Conservation (phyloP, 108 stramenopile genomes). For the Chaetoceros muelleri region DNA sequence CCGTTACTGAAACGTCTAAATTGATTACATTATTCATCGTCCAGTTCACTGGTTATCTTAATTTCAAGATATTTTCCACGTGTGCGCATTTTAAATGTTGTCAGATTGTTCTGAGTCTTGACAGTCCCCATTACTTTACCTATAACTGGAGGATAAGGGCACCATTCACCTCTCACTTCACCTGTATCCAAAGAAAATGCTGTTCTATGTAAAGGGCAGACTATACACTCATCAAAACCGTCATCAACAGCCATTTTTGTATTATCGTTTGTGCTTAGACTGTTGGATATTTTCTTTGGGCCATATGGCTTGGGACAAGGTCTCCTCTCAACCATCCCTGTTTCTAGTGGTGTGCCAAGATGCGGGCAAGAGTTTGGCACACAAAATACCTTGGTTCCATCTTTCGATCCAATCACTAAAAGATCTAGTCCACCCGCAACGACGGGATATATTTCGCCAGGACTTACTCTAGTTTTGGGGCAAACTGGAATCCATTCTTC, state of each 20-base stretch:
- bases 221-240: constrained; percentile 86
- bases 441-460: constrained; percentile 83
- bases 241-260: constrained; percentile 26
- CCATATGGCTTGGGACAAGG: constrained; percentile 12
- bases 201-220: constrained; percentile 90
- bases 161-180: constrained; percentile 92
- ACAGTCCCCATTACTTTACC: constrained; percentile 67
- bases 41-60: constrained; percentile 15
- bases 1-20: too few relatives aligned
- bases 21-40: too few relatives aligned
- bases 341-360: constrained; percentile 92
- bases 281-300: neutral
- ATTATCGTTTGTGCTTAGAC: neutral
- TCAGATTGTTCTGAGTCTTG: constrained; percentile 37
- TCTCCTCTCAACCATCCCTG: constrained; percentile 65
- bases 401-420: constrained; percentile 59
- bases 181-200: constrained; percentile 89
- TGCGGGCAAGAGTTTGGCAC: constrained; percentile 94
- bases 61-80: constrained; percentile 78
- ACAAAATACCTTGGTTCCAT: constrained; percentile 61
- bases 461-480: constrained; percentile 76
- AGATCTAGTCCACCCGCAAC: constrained; percentile 69
- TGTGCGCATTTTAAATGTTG: constrained; percentile 72
- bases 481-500: constrained; percentile 77
- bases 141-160: constrained; percentile 90